A percentile compares a stretch with the other conserved stretches of the same genome.
These are phyloP conservation scores for Leccinellum albellum DNA, from an alignment of 768 basidiomycete genomes.

Conservation along the genomic window DNA sequence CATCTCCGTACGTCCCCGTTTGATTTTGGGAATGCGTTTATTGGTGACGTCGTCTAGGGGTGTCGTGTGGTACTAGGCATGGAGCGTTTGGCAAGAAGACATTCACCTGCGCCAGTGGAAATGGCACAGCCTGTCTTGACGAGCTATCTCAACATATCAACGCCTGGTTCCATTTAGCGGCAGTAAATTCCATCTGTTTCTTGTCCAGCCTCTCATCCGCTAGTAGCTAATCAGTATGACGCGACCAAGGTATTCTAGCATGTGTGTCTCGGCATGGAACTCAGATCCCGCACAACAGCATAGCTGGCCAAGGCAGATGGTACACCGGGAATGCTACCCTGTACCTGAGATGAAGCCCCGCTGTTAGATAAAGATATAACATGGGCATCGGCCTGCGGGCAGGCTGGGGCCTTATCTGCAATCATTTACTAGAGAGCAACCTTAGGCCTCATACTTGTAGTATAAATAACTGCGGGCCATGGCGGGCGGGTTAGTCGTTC, in stretches of 20 bases:
- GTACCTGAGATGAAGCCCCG: too few species aligned
- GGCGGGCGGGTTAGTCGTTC: too few species aligned
- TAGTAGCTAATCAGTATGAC: neutral
- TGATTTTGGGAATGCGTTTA: neutral
- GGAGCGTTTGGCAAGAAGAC: slow-evolving; percentile 16
- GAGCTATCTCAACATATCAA: slow-evolving; percentile 4
- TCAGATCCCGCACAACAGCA: neutral
- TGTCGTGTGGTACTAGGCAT: slow-evolving; percentile 25
- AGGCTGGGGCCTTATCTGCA: neutral
- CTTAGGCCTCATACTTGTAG: neutral
- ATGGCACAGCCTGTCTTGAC: slow-evolving; percentile 2
- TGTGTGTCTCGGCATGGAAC: neutral
- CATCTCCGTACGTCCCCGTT: slow-evolving; percentile 6
- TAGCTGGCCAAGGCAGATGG: neutral
- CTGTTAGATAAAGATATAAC: too few species aligned
- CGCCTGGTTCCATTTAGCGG: neutral
- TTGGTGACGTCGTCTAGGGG: slow-evolving; percentile 11
- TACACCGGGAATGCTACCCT: neutral
- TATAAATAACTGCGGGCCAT: neutral
- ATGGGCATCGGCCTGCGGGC: too few species aligned
- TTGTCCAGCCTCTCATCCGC: neutral
- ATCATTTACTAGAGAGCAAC: neutral
- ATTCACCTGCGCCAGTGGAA: neutral
- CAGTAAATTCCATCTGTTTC: neutral
- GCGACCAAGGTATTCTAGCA: neutral